Conservation (phyloP, 1,139 yeast genomes). For the Sugiyamaella japonica region DNA sequence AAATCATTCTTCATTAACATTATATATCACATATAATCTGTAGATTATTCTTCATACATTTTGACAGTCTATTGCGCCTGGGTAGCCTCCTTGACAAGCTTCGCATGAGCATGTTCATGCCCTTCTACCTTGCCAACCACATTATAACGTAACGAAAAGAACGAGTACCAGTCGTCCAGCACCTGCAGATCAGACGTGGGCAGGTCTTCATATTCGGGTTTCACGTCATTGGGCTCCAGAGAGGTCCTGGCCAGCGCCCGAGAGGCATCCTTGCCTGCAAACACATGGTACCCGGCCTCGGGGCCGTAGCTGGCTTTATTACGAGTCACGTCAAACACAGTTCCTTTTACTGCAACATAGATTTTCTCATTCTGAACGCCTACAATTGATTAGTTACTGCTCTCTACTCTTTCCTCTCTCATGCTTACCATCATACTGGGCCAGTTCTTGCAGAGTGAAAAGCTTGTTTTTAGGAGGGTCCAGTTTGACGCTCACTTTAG, state of each 20-base stretch:
- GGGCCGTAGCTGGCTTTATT: conserved; percentile 72
- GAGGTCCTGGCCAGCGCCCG: conserved; percentile 64
- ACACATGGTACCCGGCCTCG: conserved; percentile 67
- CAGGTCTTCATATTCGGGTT: conserved; percentile 67
- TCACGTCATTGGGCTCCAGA: conserved; percentile 56
- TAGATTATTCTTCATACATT: background rate
- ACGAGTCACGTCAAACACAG: conserved; percentile 70
- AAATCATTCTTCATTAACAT: conserved; percentile 13
- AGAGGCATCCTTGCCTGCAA: conserved; percentile 78
- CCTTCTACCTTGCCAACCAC: conserved; percentile 40
- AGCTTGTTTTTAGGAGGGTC: conserved; percentile 50
- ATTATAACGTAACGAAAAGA: conserved; percentile 70
- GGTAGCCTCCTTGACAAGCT: conserved; percentile 1
- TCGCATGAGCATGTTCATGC: conserved; percentile 9
- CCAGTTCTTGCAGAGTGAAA: conserved; percentile 46
- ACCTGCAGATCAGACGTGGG: conserved; percentile 61
- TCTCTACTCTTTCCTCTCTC: background rate
- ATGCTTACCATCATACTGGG: conserved; percentile 49
- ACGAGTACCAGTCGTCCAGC: conserved; percentile 83
- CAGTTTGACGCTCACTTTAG: conserved; percentile 51
- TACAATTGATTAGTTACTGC: conserved; percentile 21
- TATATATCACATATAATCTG: conserved; percentile 6
- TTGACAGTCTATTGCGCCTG: background rate
- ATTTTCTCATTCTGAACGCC: conserved; percentile 49
- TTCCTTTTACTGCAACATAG: conserved; percentile 74